Base-by-base conservation (phyloP, 495 filamentous ascomycete genomes). In the Penicillium paradoxum region DNA sequence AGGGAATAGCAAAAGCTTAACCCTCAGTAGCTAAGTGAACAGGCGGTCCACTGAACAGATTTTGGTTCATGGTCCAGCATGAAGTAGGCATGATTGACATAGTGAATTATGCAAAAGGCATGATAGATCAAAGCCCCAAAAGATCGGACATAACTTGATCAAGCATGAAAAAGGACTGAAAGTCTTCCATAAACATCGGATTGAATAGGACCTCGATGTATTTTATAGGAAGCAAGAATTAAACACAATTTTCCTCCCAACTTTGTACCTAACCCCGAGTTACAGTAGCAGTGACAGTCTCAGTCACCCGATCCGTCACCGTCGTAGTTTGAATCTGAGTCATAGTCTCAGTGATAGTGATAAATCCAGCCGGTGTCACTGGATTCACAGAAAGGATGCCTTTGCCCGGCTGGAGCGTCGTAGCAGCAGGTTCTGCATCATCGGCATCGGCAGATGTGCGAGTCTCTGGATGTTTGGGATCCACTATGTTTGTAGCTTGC, bases 271-370 rank as follows among this genome's bases (percentile, higher is more conserved):
- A 38, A 43, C 11, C 18, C 19, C 49, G 27, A 33, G 51, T 58
- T 9, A 54, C 51, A 15, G 51, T 58, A 17, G 46, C 29, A 57
- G 58, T 67, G 27, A 47, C 52, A 22, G 58, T 65, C 42, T 54
- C 46, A 4, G 52, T 62, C 21, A 45, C 36, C 18, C 51, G 54
- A 15, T 43, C 47, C 8, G 52, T 55, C 14, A 58, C 43, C 1
- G 38, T 57, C n/a, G 41, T 41, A 19, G 51, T 60, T 21, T 52
- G 33, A 2, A 55, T 61, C 38, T 43, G 47, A 0, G 57, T 59
- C 24, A 19, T 24, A 2, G 54, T 54, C 9, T 43, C 51, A 14
- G 51, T 48, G 24, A 62, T 21, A 5, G 51, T 49, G 14, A 57
- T 25, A 9, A 49, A 53, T 1, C 46, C 48, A 22, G 50, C 22